Conservation (phyloP, 306 rosid species). For the Ormosia semicastrata region DNA sequence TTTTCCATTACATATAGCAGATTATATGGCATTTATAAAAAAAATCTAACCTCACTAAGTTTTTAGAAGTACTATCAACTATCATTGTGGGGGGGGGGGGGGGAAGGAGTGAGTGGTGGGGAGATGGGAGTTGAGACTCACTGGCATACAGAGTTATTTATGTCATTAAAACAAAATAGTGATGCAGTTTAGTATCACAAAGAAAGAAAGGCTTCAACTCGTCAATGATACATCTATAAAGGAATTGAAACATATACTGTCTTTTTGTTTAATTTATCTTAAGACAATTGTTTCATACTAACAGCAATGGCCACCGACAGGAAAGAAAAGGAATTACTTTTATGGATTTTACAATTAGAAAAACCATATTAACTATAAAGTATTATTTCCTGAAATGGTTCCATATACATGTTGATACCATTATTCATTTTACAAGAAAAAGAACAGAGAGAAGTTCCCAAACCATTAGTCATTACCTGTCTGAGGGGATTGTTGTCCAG, state of each 20-base stretch:
- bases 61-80: neutral
- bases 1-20: slow-evolving; percentile 18
- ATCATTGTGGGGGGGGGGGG: neutral
- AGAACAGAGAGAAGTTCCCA: slow-evolving; percentile 4
- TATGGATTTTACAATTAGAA: slow-evolving; percentile 3
- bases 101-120: neutral
- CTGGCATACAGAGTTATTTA: neutral
- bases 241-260: slow-evolving; percentile 2
- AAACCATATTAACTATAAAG: neutral
- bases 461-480: slow-evolving; percentile 57
- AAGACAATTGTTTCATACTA: neutral
- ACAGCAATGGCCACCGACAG: neutral
- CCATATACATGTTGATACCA: slow-evolving; percentile 15
- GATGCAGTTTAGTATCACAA: neutral
- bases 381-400: neutral
- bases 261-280: neutral
- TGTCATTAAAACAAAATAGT: neutral
- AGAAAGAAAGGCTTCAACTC: neutral
- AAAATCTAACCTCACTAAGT: neutral
- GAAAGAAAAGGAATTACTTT: neutral
- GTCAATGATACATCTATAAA: neutral
- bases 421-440: slow-evolving; percentile 18
- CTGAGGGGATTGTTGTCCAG: slow-evolving; percentile 74
- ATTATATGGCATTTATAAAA: neutral
- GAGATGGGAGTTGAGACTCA: neutral